Conservation (phyloP, 2,329 filamentous ascomycete species). For the Xylariaceae sp. region DNA sequence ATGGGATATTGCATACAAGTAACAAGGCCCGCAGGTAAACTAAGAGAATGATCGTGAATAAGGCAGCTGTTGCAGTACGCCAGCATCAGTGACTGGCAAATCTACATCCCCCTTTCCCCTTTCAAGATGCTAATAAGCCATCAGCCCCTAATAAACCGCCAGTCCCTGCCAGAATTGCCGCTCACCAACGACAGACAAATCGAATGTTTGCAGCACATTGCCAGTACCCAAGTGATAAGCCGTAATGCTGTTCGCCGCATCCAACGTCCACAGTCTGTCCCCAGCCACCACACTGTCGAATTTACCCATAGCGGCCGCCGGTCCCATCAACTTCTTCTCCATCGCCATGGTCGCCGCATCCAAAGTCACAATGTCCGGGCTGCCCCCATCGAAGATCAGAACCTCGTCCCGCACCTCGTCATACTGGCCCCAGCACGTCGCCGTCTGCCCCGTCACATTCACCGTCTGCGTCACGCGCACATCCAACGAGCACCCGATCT, state of each 20-base stretch:
- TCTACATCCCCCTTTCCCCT: too few species aligned
- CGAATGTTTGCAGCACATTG: conserved; percentile 4
- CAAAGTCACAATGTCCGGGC: conserved; percentile 36
- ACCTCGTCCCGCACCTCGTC: conserved; percentile 29
- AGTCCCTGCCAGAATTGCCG: conserved; percentile 8
- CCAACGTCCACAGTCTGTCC: conserved; percentile 35
- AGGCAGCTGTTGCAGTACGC: too few species aligned
- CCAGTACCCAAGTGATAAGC: conserved; percentile 4
- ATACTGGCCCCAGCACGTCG: conserved; percentile 38
- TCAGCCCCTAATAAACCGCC: conserved; percentile 15
- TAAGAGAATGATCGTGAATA: too few species aligned
- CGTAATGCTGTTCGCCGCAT: conserved; percentile 4
- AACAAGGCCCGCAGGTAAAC: too few species aligned
- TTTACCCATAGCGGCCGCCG: conserved; percentile 31
- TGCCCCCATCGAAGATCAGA: conserved; percentile 35
- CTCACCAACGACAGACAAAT: conserved; percentile 6
- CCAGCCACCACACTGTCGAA: conserved; percentile 33
- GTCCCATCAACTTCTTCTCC: conserved; percentile 22
- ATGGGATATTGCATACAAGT: too few species aligned
- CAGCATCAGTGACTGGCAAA: too few species aligned
- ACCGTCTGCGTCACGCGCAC: conserved; percentile 25
- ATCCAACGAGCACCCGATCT: conserved; percentile 14
- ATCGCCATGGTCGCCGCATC: conserved; percentile 30
- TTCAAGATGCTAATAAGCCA: too few species aligned
- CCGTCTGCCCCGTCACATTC: conserved; percentile 31